Conservation (phyloP, 164 flowering plant species). For the Brasenia schreberi region DNA sequence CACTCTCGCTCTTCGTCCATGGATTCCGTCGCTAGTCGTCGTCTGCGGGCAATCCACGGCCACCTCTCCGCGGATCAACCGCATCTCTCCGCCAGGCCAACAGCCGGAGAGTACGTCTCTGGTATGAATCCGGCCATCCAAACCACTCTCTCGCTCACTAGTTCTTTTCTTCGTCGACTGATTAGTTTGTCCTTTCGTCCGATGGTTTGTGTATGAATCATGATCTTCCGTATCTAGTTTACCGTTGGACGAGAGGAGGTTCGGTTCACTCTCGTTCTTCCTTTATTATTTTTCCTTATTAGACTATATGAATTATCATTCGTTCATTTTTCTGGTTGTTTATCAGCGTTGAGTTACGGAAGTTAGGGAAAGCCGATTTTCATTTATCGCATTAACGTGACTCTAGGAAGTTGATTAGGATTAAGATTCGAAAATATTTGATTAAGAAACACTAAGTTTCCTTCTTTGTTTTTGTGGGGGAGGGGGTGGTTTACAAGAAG, state of each 20-base stretch:
- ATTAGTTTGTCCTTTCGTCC: background rate
- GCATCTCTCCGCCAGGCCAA: conserved; percentile 10
- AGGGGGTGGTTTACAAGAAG: too few species aligned
- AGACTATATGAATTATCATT: background rate
- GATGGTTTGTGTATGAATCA: background rate
- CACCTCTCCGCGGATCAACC: conserved; percentile 15
- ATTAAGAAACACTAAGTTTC: too few species aligned
- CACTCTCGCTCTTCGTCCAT: conserved; percentile 4
- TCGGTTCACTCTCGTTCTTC: too few species aligned
- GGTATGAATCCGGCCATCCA: conserved; percentile 9
- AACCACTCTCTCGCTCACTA: background rate
- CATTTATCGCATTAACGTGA: too few species aligned
- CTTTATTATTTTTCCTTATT: background rate
- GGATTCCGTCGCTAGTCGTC: conserved; percentile 27
- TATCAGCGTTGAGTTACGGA: background rate
- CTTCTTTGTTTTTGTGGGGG: too few species aligned
- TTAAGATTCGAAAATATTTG: too few species aligned
- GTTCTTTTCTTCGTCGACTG: background rate
- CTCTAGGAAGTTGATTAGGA: too few species aligned
- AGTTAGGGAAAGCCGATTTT: too few species aligned
- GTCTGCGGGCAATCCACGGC: conserved; percentile 22
- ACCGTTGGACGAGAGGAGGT: background rate
- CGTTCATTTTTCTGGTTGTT: background rate
- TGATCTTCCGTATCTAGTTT: background rate
- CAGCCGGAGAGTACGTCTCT: conserved; percentile 25